Evolutionary conservation across 2,329 filamentous ascomycete genomes (phyloP).

Genomic region (Stachybotrys echinatus): DNA sequence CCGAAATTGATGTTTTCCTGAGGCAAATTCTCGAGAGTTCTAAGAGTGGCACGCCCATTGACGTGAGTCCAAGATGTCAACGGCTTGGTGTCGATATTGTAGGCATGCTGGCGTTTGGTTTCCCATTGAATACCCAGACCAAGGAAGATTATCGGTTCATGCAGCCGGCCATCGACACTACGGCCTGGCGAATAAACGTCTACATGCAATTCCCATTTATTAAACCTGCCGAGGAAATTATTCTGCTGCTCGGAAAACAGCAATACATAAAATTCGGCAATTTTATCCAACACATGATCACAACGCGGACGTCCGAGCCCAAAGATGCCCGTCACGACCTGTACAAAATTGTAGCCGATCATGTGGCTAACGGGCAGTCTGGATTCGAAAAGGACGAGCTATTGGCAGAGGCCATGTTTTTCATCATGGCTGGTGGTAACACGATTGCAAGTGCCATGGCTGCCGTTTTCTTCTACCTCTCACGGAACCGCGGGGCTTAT

Average conservation of each 20-base stretch:
- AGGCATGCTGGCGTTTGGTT: constrained; percentile 4
- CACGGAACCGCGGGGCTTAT: not conserved
- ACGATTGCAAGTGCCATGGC: not conserved
- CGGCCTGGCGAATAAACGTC: not conserved
- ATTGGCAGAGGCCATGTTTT: constrained; percentile 3
- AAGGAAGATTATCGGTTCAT: constrained; percentile 1
- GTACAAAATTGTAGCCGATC: not conserved
- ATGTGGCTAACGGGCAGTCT: not conserved
- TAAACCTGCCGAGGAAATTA: not conserved
- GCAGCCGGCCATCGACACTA: not conserved
- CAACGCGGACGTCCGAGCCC: constrained; percentile 1
- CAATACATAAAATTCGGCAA: not conserved
- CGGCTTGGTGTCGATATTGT: constrained; percentile 2
- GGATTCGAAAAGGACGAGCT: not conserved
- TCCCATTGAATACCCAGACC: constrained; percentile 2
- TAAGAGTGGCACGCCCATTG: not conserved
- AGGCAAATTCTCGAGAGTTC: not conserved
- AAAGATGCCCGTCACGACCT: constrained; percentile 2
- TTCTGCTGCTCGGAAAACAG: not conserved
- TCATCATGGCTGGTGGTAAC: constrained; percentile 4
- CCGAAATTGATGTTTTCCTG: constrained; percentile 1
- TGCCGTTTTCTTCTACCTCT: constrained; percentile 2
- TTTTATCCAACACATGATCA: not conserved
- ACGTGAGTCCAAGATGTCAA: not conserved
- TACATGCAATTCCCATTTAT: constrained; percentile 3